A percentile compares a stretch with the other conserved stretches of the same genome.
These are phyloP conservation scores for Litchi chinensis DNA, from an alignment of 345 rosid species.

Conservation along the genomic window DNA sequence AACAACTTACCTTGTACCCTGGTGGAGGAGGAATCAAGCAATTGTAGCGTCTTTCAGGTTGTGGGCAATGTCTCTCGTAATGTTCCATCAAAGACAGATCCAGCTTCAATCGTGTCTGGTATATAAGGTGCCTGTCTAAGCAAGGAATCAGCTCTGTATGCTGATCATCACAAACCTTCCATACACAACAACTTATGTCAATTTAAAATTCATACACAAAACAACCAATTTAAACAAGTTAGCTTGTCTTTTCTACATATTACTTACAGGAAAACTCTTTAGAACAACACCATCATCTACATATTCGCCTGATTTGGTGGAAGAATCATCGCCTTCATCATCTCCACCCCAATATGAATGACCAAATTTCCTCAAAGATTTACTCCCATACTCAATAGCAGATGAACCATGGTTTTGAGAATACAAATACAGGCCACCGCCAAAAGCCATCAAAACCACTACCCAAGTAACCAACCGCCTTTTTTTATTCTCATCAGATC, in stretches of 20 bases:
- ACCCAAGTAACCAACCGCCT: conserved; percentile 1
- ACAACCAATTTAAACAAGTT: not conserved
- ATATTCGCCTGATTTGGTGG: conserved; percentile 7
- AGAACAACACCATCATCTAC: not conserved
- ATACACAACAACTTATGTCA: not conserved
- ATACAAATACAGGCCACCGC: conserved; percentile 8
- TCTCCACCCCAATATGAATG: conserved; percentile 23
- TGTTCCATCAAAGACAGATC: conserved; percentile 48
- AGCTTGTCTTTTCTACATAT: not conserved
- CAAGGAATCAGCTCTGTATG: conserved; percentile 49
- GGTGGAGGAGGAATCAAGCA: conserved; percentile 45
- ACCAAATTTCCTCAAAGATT: conserved; percentile 22
- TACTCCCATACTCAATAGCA: conserved; percentile 17
- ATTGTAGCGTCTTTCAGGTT: conserved; percentile 21
- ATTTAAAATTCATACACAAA: not conserved
- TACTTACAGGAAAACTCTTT: conserved; percentile 21
- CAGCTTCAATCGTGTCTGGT: conserved; percentile 46
- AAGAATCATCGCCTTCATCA: conserved; percentile 4
- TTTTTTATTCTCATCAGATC: conserved; percentile 9
- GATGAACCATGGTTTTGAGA: conserved; percentile 11
- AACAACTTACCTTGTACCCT: conserved; percentile 30
- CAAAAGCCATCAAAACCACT: not conserved
- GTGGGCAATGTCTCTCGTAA: conserved; percentile 43
- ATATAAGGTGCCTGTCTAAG: conserved; percentile 41
- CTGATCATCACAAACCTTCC: conserved; percentile 45